Conservation (phyloP, 208 protist species). For the Leishmania martiniquensis region DNA sequence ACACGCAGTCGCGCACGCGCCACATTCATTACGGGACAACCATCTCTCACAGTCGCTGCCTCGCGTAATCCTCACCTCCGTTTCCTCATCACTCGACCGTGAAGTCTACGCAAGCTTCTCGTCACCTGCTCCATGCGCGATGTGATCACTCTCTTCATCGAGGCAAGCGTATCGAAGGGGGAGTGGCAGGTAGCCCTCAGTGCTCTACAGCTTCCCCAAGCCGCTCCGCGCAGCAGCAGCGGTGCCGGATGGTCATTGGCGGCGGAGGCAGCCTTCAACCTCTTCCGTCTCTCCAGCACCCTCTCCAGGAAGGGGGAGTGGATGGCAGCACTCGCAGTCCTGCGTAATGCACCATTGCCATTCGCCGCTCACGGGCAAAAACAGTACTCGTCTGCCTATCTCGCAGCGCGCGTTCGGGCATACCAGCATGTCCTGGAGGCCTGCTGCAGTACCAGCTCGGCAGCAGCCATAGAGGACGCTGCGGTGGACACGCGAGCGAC, state of each 20-base stretch:
- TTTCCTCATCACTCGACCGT: background rate
- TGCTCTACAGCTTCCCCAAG: conserved; percentile 5
- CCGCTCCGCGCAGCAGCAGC: background rate
- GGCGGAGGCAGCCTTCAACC: background rate
- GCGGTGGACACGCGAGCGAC: background rate
- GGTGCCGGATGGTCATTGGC: background rate
- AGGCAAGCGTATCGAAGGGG: conserved; percentile 30
- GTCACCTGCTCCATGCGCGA: conserved; percentile 17
- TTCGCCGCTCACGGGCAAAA: background rate
- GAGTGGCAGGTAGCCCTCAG: conserved; percentile 33
- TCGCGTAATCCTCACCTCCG: background rate
- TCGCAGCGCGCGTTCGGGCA: conserved; percentile 17
- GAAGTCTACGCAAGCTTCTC: background rate
- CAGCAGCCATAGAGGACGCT: background rate
- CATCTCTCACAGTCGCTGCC: background rate
- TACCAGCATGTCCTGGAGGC: conserved; percentile 21
- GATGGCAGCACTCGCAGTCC: conserved; percentile 12
- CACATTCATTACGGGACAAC: background rate
- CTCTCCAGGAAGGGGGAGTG: conserved; percentile 12
- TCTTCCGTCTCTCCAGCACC: conserved; percentile 12
- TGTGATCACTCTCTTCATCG: conserved; percentile 29
- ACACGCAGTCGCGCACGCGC: background rate
- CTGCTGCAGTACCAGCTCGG: conserved; percentile 5
- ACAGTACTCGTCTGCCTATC: conserved; percentile 15
- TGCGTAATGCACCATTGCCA: conserved; percentile 14